Base-by-base conservation (phyloP, 2,329 filamentous ascomycete genomes). In the Cladophialophora exuberans region DNA sequence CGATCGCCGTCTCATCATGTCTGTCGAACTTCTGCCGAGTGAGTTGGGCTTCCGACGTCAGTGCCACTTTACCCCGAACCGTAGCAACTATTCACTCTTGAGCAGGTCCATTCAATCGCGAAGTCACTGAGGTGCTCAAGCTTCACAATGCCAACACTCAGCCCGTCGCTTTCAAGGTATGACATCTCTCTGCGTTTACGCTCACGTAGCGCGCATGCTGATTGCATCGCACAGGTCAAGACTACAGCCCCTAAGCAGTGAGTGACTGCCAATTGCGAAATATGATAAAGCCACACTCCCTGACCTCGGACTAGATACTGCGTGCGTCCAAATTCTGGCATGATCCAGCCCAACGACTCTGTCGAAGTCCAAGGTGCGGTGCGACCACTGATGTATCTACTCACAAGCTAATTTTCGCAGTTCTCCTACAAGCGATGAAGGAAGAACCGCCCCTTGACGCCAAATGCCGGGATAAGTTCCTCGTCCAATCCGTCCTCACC, bases 221-320 rank as follows among this genome's bases (percentile, higher is more conserved):
- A 50, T 22, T 15, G 44, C 22, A 23, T 31, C 57, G 22, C 54
- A 36, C 28, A 96, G 91, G 94, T 99, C 75, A 99, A 99, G 85
- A 99, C 94, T 44, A 99, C 94, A 61, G 94, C 94, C 45, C 94
- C 94, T 28, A 97, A 97, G 78, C 94, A 97, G 93, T 99, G 89
- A 70, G 88, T 74, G 44, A 25, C 44, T 33, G 44, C 20, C 18
- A 1, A 28, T 26, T 7, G 30, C 28, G 25, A 10, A 25, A 30
- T 23, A 25, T 13, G 23, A 30, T 50, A 6, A 26, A 6, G 15
- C 43, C 36, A 59, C 28, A 57, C 62, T 54, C 61, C 64, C 65
- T 60, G 67, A 68, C 57, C 10, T 25, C 47, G 44, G 9, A 62
- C 33, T 67, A 97, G 93, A 80, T 99, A 99, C 78, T 97, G 94